A percentile compares a stretch with the other conserved stretches of the same genome.
Conservation (phyloP, 2,329 filamentous ascomycete genomes). For the Anisogramma anomala region DNA sequence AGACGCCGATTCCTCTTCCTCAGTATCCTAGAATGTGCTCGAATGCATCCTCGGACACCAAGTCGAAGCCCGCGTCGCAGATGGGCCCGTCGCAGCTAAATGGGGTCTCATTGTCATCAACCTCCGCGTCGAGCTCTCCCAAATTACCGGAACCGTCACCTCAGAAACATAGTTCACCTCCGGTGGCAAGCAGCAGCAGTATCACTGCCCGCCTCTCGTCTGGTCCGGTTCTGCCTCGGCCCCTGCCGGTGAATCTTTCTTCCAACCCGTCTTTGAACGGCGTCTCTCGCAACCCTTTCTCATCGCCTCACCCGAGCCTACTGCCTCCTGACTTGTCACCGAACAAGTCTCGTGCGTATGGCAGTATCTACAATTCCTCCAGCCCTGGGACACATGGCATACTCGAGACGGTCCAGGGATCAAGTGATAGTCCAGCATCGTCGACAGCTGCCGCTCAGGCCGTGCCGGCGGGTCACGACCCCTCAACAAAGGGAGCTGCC, state of each 20-base stretch:
- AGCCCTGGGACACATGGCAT: constrained; percentile 17
- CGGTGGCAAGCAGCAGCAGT: background rate
- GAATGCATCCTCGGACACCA: background rate
- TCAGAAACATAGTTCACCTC: constrained; percentile 12
- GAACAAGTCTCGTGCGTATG: constrained; percentile 29
- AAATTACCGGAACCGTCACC: constrained; percentile 12
- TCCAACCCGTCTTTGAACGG: constrained; percentile 21
- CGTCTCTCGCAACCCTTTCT: constrained; percentile 28
- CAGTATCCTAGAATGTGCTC: constrained; percentile 9
- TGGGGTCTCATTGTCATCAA: constrained; percentile 9
- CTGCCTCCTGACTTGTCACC: constrained; percentile 31
- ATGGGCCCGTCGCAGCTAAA: constrained; percentile 5
- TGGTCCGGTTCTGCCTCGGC: background rate
- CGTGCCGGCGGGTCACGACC: constrained; percentile 13
- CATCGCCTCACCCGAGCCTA: constrained; percentile 31
- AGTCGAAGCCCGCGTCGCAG: constrained; percentile 4
- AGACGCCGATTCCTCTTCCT: constrained; percentile 14
- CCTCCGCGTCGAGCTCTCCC: constrained; percentile 3
- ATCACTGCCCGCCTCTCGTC: constrained; percentile 2
- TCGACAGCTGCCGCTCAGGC: constrained; percentile 17
- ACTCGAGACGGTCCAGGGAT: constrained; percentile 5
- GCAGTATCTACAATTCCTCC: constrained; percentile 26
- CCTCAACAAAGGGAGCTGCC: constrained; percentile 21
- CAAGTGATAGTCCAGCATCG: constrained; percentile 6
- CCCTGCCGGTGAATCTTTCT: constrained; percentile 1